Conservation (phyloP, 495 filamentous ascomycete species). For the Chaetomium fimeti region DNA sequence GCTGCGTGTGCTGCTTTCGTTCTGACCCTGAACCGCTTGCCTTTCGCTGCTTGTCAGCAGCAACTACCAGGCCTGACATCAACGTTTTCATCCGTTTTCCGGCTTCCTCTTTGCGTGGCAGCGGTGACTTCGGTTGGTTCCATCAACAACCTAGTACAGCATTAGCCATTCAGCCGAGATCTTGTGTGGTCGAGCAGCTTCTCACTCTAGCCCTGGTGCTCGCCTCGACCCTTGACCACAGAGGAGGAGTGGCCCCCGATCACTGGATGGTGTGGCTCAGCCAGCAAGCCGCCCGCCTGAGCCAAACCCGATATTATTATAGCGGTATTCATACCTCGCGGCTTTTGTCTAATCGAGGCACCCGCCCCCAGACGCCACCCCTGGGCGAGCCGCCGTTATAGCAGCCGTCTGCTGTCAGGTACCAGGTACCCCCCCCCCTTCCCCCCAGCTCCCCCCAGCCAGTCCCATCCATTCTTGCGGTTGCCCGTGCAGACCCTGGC, state of each 20-base stretch:
- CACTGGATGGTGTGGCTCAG: slow-evolving; percentile 51
- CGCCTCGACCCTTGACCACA: not conserved
- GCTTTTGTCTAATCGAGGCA: slow-evolving; percentile 44
- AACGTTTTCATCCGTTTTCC: slow-evolving; percentile 34
- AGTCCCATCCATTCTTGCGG: slow-evolving; percentile 30
- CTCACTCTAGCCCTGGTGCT: slow-evolving; percentile 44
- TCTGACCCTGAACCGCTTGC: slow-evolving; percentile 18
- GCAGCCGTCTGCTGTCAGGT: slow-evolving; percentile 39
- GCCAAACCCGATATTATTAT: slow-evolving; percentile 39
- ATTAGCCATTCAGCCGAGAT: slow-evolving; percentile 58
- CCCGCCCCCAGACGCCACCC: slow-evolving; percentile 36
- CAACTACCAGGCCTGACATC: slow-evolving; percentile 26
- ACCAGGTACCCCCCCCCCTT: slow-evolving; percentile 37
- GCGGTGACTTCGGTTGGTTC: slow-evolving; percentile 44
- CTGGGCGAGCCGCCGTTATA: slow-evolving; percentile 36
- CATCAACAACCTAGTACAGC: slow-evolving; percentile 48
- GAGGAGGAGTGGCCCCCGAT: slow-evolving; percentile 1
- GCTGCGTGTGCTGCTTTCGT: slow-evolving; percentile 23
- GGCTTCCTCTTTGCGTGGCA: slow-evolving; percentile 38
- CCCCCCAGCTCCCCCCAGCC: slow-evolving; percentile 5
- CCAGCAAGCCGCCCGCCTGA: slow-evolving; percentile 35
- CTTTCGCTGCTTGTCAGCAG: slow-evolving; percentile 15
- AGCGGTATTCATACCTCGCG: slow-evolving; percentile 41
- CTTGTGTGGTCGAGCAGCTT: slow-evolving; percentile 43
- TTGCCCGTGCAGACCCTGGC: slow-evolving; percentile 46